Base-by-base conservation (phyloP, 1,284 basidiomycete species). In the Moniliophthora roreri region DNA sequence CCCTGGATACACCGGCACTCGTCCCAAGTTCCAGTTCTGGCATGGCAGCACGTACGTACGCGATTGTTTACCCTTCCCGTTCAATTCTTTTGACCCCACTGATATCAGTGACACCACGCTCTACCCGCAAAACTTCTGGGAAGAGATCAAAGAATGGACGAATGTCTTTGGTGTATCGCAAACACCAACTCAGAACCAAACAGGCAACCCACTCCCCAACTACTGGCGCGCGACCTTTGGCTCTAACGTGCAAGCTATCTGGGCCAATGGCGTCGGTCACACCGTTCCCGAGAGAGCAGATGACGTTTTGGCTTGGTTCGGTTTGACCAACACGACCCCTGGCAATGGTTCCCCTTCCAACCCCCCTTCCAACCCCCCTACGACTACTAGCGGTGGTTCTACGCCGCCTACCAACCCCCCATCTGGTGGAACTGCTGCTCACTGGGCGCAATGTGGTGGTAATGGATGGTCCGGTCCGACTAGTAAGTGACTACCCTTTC, bases 11-110 rank as follows among this genome's bases (percentile, higher is more conserved):
- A 78, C 76, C 10, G 80, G 80, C n/a, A 48, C 69, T 4, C 70
- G 74, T 38, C 79, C 79, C 24, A 80, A 76, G 61, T 69, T 82
- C 59, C 76, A 79, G 63, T 67, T 80, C 56, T 82, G 78, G 78
- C 79, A 82, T 62, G 80, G 80, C 50, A 80, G 78, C 21, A 68
- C 64, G 74, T 79, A 63, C 58, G 75, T 69, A 10, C 37, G n/a
- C 24, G 48, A 18, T 24, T 36, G 9, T 15, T 21, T 5, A 15
- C 15, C 38, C 26, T 40, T 45, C 18, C 28, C 34, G 16, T 21
- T 34, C 16, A 37, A 9, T 15, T 13, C 51, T 9, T 16, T 32
- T 32, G 46, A 26, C 16, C 18, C 35, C 34, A 38, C 11, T 13
- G 20, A 50, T 18, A 13, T 9, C 28, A 71, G 70, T n/a, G 80